These are phyloP conservation scores for Penicillium sp. DNA, from an alignment of 2,329 filamentous ascomycete species.

Conservation along the genomic window DNA sequence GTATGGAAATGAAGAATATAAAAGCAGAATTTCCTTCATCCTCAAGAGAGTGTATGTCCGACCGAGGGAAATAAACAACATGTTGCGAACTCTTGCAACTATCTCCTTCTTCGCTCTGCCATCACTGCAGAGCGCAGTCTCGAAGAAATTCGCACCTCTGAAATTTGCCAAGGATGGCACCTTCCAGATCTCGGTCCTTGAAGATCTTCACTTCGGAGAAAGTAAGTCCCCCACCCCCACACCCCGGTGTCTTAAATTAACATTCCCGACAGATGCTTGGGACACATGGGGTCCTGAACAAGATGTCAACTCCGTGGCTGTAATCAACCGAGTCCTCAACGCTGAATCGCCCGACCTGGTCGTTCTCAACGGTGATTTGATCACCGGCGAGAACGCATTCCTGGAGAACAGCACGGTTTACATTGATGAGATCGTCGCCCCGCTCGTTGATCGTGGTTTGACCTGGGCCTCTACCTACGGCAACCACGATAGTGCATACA, in stretches of 20 bases:
- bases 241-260: neutral
- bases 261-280: slow-evolving; percentile 38
- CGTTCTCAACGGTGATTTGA: slow-evolving; percentile 70
- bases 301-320: slow-evolving; percentile 58
- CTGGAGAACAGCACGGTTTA: slow-evolving; percentile 58
- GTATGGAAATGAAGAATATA: too few relatives aligned
- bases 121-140: slow-evolving; percentile 2
- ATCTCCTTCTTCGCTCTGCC: neutral
- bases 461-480: slow-evolving; percentile 70
- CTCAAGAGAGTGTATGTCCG: too few relatives aligned
- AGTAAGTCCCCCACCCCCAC: slow-evolving; percentile 40
- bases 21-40: too few relatives aligned
- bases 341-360: slow-evolving; percentile 61
- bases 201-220: slow-evolving; percentile 72
- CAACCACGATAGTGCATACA: slow-evolving; percentile 66
- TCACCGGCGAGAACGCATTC: slow-evolving; percentile 65
- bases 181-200: slow-evolving; percentile 62
- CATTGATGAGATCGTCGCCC: slow-evolving; percentile 60
- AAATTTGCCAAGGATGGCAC: slow-evolving; percentile 28
- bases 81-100: too few relatives aligned
- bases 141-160: slow-evolving; percentile 6
- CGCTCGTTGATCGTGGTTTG: slow-evolving; percentile 57
- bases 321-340: slow-evolving; percentile 61
- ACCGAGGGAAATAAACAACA: too few relatives aligned
- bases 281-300: slow-evolving; percentile 31